phyloP scores from a whole-genome alignment of 805 yeast species.

The Saccharomycopsis sp. region DNA sequence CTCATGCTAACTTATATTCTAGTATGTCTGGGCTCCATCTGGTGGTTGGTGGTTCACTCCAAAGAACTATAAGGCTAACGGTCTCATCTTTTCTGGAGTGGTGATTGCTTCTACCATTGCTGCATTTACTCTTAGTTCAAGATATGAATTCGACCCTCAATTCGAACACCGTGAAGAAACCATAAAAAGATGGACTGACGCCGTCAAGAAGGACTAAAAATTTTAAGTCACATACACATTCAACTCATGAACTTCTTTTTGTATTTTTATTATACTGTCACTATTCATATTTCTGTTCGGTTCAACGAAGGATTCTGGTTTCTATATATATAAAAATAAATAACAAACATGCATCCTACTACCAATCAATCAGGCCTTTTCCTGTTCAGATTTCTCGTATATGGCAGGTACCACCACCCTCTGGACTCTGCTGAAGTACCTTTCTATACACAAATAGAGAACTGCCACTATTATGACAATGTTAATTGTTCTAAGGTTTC shows the following conservation, averaged over 20 bases:
- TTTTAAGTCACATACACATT: too few species aligned
- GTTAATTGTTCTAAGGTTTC: neutral
- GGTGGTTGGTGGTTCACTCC: slow-evolving; percentile 24
- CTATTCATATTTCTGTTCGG: neutral
- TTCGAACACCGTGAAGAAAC: slow-evolving; percentile 17
- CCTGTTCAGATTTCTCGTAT: neutral
- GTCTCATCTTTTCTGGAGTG: slow-evolving; percentile 9
- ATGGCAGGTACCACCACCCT: neutral
- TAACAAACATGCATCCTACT: neutral
- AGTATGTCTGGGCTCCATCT: slow-evolving; percentile 22
- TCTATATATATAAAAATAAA: neutral
- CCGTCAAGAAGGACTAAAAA: slow-evolving; percentile 14
- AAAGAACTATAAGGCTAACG: slow-evolving; percentile 19
- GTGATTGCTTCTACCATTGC: slow-evolving; percentile 3
- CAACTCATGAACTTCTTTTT: neutral
- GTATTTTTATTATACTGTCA: neutral
- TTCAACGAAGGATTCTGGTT: neutral
- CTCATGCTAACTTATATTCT: slow-evolving; percentile 4
- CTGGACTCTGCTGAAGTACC: neutral
- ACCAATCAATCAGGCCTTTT: neutral
- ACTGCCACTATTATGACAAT: neutral
- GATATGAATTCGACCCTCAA: slow-evolving; percentile 13
- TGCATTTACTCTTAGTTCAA: slow-evolving; percentile 1
- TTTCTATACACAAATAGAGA: neutral
- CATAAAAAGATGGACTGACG: slow-evolving; percentile 18